phyloP scores from a whole-genome alignment of 2,329 filamentous ascomycete species.

The Alternaria atra region DNA sequence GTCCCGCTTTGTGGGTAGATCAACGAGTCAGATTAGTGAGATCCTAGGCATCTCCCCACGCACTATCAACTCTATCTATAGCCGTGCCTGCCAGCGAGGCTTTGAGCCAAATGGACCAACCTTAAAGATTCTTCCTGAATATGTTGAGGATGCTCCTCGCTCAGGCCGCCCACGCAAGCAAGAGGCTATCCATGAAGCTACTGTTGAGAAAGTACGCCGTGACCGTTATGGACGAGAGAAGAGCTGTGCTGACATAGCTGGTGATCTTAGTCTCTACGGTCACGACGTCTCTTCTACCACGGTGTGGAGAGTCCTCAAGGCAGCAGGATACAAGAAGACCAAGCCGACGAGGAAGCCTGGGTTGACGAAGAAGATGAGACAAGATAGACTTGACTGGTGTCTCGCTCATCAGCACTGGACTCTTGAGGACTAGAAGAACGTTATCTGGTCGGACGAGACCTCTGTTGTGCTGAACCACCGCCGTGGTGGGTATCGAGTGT shows the following conservation, averaged over 20 bases:
- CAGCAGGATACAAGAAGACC: constrained; percentile 10
- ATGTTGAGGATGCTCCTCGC: neutral
- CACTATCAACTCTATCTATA: neutral
- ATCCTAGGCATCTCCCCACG: too few species aligned
- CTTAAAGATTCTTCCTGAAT: neutral
- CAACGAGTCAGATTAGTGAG: too few species aligned
- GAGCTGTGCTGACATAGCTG: constrained; percentile 22
- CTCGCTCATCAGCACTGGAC: constrained; percentile 9
- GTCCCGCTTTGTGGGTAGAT: too few species aligned
- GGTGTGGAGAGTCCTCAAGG: constrained; percentile 1
- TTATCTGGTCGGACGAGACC: constrained; percentile 20
- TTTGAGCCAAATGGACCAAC: neutral
- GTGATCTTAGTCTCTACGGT: constrained; percentile 11
- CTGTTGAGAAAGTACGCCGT: neutral
- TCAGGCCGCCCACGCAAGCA: neutral
- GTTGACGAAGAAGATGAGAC: constrained; percentile 11
- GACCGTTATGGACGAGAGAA: constrained; percentile 17
- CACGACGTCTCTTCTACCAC: neutral
- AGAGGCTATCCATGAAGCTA: neutral
- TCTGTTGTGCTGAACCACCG: constrained; percentile 13
- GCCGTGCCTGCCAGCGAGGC: neutral
- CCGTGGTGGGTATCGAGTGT: constrained; percentile 12
- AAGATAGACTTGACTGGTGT: neutral
- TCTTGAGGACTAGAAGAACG: constrained; percentile 22
- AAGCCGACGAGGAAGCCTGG: constrained; percentile 19